phyloP scores from a whole-genome alignment of 371 early-diverging fungal species.

The Hamiltosporidium tvaerminnensis region DNA sequence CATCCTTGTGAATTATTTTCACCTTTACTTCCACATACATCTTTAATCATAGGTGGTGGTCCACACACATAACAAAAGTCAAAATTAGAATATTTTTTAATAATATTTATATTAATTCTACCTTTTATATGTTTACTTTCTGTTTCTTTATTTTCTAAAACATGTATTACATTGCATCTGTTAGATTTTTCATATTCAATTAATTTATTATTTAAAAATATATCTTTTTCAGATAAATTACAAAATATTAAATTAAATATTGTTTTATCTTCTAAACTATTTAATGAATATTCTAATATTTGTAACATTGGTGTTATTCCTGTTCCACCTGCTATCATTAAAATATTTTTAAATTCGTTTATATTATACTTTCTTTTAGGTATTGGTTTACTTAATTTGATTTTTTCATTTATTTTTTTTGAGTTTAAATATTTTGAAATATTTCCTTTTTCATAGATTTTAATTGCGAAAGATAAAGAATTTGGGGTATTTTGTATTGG shows the following conservation, averaged over 20 bases:
- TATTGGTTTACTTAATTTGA: constrained; percentile 1
- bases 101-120: neutral
- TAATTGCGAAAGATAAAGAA: constrained; percentile 9
- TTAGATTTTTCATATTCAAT: neutral
- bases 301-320: constrained; percentile 51
- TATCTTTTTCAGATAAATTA: constrained; percentile 23
- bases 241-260: constrained; percentile 16
- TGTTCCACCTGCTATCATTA: constrained; percentile 49
- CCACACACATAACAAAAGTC: constrained; percentile 43
- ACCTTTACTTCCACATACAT: constrained; percentile 20
- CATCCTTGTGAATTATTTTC: constrained; percentile 22
- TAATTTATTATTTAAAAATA: constrained; percentile 11
- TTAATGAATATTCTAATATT: constrained; percentile 14
- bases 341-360: constrained; percentile 14
- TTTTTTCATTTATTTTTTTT: constrained; percentile 5
- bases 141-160: constrained; percentile 3
- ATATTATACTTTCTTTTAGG: constrained; percentile 4
- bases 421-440: constrained; percentile 6
- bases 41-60: constrained; percentile 12
- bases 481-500: constrained; percentile 2
- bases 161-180: constrained; percentile 6
- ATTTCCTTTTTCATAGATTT: constrained; percentile 18
- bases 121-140: neutral
- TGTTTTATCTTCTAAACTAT: neutral
- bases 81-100: neutral